phyloP scores from a whole-genome alignment of 495 filamentous ascomycete genomes.

The Hyaloscypha finlandica region DNA sequence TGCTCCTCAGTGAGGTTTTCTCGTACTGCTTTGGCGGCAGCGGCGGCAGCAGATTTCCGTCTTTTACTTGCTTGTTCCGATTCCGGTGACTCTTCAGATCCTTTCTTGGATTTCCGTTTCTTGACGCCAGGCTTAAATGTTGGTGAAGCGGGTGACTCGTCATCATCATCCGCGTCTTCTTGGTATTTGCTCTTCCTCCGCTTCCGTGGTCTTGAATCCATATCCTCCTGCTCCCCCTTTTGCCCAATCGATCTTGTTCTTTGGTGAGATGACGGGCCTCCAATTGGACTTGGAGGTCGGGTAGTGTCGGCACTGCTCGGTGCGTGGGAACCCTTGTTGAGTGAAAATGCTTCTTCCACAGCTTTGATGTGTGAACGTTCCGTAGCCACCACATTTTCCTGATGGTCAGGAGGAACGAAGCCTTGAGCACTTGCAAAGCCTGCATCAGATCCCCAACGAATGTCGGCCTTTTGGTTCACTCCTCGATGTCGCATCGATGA shows the following conservation, averaged over 20 bases:
- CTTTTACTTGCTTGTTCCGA: constrained; percentile 34
- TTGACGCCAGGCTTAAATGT: constrained; percentile 23
- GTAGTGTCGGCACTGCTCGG: constrained; percentile 56
- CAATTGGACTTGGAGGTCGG: constrained; percentile 57
- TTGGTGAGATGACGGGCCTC: constrained; percentile 34
- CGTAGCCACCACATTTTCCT: constrained; percentile 57
- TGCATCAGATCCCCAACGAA: constrained; percentile 68
- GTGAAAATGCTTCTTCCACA: constrained; percentile 50
- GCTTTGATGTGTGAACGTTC: constrained; percentile 53
- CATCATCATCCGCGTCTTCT: constrained; percentile 54
- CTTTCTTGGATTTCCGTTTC: constrained; percentile 41
- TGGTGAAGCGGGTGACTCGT: constrained; percentile 43
- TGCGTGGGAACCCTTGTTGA: neutral
- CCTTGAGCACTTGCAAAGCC: constrained; percentile 57
- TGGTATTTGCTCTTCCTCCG: constrained; percentile 51
- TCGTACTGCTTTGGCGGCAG: constrained; percentile 51
- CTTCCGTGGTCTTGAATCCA: constrained; percentile 38
- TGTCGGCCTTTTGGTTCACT: constrained; percentile 33
- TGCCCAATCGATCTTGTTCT: constrained; percentile 37
- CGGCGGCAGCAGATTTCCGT: constrained; percentile 31
- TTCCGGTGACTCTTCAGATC: constrained; percentile 18
- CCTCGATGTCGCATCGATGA: constrained; percentile 16
- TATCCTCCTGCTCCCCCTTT: constrained; percentile 42
- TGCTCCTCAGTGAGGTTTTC: constrained; percentile 83
- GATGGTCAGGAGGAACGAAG: constrained; percentile 54